Percentiles rank a stretch among this genome's conserved stretches.
Conservation (phyloP, 1,139 yeast species). For the Sugiyamaella neomexicana region DNA sequence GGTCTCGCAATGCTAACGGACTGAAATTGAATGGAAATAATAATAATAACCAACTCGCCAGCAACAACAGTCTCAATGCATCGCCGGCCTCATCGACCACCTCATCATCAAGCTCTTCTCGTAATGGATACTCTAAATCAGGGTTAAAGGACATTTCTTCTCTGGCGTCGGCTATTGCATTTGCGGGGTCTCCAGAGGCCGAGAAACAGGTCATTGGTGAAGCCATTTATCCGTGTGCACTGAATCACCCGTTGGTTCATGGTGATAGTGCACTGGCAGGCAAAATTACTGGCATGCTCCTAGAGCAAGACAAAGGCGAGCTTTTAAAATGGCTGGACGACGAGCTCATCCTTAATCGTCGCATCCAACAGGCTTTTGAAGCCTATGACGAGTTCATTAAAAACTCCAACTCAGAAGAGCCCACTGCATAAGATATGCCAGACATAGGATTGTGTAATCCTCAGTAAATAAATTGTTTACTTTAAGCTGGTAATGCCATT, state of each 20-base stretch:
- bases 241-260: slow-evolving; percentile 69
- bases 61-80: slow-evolving; percentile 44
- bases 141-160: slow-evolving; percentile 36
- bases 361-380: slow-evolving; percentile 86
- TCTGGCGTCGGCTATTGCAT: slow-evolving; percentile 38
- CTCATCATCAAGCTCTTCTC: slow-evolving; percentile 10
- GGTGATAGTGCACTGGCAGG: slow-evolving; percentile 89
- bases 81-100: slow-evolving; percentile 10
- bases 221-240: slow-evolving; percentile 85
- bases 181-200: slow-evolving; percentile 55
- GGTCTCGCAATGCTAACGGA: slow-evolving; percentile 24
- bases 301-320: slow-evolving; percentile 84
- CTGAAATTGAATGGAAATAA: slow-evolving; percentile 14
- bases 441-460: not conserved
- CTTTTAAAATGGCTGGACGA: slow-evolving; percentile 82
- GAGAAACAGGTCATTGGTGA: slow-evolving; percentile 92
- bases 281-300: slow-evolving; percentile 93
- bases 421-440: not conserved
- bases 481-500: too few relatives aligned
- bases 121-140: slow-evolving; percentile 20
- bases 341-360: slow-evolving; percentile 69
- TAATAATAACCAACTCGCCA: not conserved
- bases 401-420: not conserved
- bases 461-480: not conserved
- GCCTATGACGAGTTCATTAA: slow-evolving; percentile 67